phyloP scores from a whole-genome alignment of 805 yeast species.

The Saturnispora mendoncae region DNA sequence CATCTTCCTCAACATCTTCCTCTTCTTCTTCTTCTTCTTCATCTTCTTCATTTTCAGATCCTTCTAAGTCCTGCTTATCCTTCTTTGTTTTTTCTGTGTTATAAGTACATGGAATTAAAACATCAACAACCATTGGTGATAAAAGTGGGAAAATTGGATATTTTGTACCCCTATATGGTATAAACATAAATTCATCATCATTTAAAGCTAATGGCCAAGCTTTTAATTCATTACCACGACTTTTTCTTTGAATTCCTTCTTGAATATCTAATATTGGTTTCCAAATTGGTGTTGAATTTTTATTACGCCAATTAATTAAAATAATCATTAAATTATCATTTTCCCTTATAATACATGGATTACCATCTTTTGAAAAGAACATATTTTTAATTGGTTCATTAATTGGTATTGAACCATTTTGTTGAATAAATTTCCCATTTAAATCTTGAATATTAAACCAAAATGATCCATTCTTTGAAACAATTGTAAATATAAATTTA shows the following conservation, averaged over 20 bases:
- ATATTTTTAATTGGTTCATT: constrained; percentile 40
- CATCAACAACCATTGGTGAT: constrained; percentile 68
- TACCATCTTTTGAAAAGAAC: constrained; percentile 84
- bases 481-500: constrained; percentile 45
- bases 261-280: constrained; percentile 66
- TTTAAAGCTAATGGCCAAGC: constrained; percentile 86
- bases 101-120: constrained; percentile 52
- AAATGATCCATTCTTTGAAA: constrained; percentile 12
- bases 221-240: constrained; percentile 50
- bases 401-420: constrained; percentile 40
- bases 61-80: constrained; percentile 1
- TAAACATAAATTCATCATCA: constrained; percentile 61
- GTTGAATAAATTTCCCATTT: constrained; percentile 32
- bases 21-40: constrained; percentile 42
- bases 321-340: constrained; percentile 69
- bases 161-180: constrained; percentile 59
- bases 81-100: constrained; percentile 18
- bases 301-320: constrained; percentile 67
- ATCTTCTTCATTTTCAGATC: constrained; percentile 23
- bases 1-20: constrained; percentile 23
- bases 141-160: constrained; percentile 84
- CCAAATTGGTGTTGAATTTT: constrained; percentile 65
- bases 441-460: constrained; percentile 29
- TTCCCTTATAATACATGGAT: constrained; percentile 80
- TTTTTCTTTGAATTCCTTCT: constrained; percentile 41